Base-by-base conservation (phyloP, 305 asterid genomes). In the Lippia alba region DNA sequence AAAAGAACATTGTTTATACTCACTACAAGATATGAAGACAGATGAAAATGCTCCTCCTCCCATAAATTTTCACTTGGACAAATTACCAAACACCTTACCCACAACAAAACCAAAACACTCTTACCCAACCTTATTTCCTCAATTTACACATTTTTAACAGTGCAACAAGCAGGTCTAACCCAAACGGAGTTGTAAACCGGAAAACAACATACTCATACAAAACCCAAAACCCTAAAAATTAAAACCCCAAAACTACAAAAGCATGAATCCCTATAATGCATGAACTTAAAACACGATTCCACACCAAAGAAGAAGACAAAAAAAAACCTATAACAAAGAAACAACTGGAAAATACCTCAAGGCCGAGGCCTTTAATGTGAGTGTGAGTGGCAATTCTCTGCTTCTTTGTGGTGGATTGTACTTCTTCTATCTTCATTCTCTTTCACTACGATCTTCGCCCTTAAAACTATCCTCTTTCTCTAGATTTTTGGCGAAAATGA, bases 331-430 rank as follows among this genome's bases (percentile, higher is more conserved):
- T n/a, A 3, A 6, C 56, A 12, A 36, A 36, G 34, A 65, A 69
- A 24, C 46, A 12, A 59, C 34, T n/a, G 7, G 34, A 60, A n/a
- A 34, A 4, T 60, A 93, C 99, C 90, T 94, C 94, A 57, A 94
- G 96, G 51, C 97, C 99, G 61, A 94, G 97, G 76, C 97, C 97
- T 87, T 89, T 91, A 54, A 89, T 91, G 74, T 91, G 98, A 66
- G 97, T 91, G 66, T 91, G 98, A 72, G 96, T 87, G 18, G 96
- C 98, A 51, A 90, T 81, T 70, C 99, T 85, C 81, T 90, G 97
- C 81, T 90, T 94, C 90, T 94, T 90, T 0, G 87, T 69, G 48
- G 97, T 91, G 59, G 99, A 94, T 59, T 91, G 97, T 36, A 94
- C 98, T 80, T 94, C 97, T 77, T 94, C 99, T 41, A 91, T 94